Evolutionary conservation across 2,329 filamentous ascomycete species (phyloP).

Genomic region (Geosmithia flava): DNA sequence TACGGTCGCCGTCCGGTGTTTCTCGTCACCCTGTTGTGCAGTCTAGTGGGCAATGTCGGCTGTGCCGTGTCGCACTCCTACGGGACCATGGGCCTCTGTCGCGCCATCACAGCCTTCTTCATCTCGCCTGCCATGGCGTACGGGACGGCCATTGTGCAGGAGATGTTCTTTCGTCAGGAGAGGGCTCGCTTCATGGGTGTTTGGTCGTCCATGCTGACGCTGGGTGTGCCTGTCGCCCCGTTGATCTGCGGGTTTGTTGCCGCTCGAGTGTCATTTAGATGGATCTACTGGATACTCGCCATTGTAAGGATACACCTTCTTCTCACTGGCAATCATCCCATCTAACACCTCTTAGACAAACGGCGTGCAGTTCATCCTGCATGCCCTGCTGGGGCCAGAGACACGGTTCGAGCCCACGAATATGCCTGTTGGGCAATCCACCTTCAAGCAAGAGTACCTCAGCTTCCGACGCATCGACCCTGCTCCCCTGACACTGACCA

Average conservation of each 20-base stretch:
- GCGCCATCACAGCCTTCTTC: conserved; percentile 39
- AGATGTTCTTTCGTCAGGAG: conserved; percentile 2
- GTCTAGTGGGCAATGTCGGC: conserved; percentile 34
- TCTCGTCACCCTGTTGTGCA: conserved; percentile 32
- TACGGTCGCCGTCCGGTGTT: conserved; percentile 29
- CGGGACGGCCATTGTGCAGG: too few relatives aligned
- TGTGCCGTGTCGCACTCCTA: conserved; percentile 36
- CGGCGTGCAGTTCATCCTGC: conserved; percentile 6
- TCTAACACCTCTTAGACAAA: conserved; percentile 4
- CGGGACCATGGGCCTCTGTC: conserved; percentile 32
- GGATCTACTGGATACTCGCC: too few relatives aligned
- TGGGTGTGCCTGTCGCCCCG: conserved; percentile 15
- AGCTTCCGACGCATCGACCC: conserved; percentile 7
- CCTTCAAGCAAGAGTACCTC: neutral
- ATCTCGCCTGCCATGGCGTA: conserved; percentile 31
- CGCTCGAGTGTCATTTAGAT: too few relatives aligned
- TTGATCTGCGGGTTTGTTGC: conserved; percentile 14
- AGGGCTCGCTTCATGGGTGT: conserved; percentile 7
- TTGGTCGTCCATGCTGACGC: conserved; percentile 9
- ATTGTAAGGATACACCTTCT: too few relatives aligned
- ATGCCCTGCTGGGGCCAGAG: conserved; percentile 8
- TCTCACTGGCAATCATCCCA: conserved; percentile 7
- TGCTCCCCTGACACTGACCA: conserved; percentile 1
- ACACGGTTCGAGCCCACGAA: conserved; percentile 5
- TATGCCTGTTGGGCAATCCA: too few relatives aligned